phyloP scores from a whole-genome alignment of 768 basidiomycete species.

The Boletus rubroflammeus region DNA sequence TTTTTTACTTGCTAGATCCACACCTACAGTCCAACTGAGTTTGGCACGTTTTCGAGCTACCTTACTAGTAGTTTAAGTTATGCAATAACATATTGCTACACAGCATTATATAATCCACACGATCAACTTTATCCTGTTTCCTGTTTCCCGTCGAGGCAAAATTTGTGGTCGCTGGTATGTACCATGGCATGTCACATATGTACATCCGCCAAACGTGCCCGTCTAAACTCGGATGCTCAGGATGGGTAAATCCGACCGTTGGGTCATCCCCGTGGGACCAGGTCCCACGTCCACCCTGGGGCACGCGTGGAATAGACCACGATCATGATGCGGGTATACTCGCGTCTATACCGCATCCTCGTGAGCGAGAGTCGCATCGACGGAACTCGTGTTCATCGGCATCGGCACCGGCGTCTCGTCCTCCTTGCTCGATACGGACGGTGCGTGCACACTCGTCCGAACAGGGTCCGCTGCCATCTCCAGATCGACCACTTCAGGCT shows the following conservation, averaged over 20 bases:
- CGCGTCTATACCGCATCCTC: not conserved
- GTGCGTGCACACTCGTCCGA: not conserved
- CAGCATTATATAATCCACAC: too few relatives aligned
- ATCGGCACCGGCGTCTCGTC: not conserved
- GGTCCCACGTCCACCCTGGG: not conserved
- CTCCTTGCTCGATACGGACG: not conserved
- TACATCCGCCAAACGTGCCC: not conserved
- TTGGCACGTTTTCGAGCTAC: too few relatives aligned
- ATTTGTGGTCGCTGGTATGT: not conserved
- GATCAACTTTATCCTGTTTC: not conserved
- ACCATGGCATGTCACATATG: not conserved
- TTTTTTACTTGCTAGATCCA: too few relatives aligned
- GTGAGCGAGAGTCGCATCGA: not conserved
- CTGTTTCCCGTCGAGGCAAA: not conserved
- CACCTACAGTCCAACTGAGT: not conserved
- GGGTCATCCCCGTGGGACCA: too few relatives aligned
- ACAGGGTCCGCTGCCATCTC: not conserved
- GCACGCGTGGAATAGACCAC: not conserved
- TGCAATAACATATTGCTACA: too few relatives aligned
- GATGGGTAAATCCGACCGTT: not conserved
- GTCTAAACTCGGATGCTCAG: not conserved
- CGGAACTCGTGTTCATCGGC: not conserved
- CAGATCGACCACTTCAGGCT: not conserved
- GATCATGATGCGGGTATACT: not conserved
- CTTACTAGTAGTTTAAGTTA: too few relatives aligned